Conservation (phyloP, 306 rosid genomes). For the Vigna angularis region DNA sequence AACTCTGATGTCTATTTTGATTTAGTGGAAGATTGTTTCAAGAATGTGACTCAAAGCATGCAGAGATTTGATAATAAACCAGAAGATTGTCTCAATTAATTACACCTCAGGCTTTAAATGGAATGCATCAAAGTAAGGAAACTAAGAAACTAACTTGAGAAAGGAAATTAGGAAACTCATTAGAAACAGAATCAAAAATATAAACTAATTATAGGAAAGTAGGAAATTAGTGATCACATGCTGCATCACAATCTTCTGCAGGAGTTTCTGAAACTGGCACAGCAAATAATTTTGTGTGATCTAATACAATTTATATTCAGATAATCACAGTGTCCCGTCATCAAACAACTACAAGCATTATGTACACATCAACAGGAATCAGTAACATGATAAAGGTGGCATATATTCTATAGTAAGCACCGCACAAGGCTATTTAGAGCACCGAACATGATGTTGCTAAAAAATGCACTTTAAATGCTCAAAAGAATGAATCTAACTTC, state of each 20-base stretch:
- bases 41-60: not conserved
- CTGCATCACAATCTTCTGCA: not conserved
- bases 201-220: not conserved
- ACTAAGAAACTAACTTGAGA: not conserved
- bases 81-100: not conserved
- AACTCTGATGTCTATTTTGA: not conserved
- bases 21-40: not conserved
- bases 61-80: not conserved
- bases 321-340: not conserved
- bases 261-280: not conserved
- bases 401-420: conserved; percentile 6
- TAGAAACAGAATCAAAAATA: not conserved
- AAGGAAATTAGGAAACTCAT: not conserved
- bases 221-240: not conserved
- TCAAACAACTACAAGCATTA: conserved; percentile 15
- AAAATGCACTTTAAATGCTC: not conserved
- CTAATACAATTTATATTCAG: not conserved
- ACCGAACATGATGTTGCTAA: not conserved
- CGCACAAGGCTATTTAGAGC: not conserved
- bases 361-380: conserved; percentile 15
- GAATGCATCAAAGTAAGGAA: not conserved
- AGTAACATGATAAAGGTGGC: conserved; percentile 1
- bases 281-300: not conserved
- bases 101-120: not conserved
- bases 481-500: conserved; percentile 3